Evolutionary conservation across 202 grass and related monocot species (phyloP).

Genomic region (Zoysia matrella): DNA sequence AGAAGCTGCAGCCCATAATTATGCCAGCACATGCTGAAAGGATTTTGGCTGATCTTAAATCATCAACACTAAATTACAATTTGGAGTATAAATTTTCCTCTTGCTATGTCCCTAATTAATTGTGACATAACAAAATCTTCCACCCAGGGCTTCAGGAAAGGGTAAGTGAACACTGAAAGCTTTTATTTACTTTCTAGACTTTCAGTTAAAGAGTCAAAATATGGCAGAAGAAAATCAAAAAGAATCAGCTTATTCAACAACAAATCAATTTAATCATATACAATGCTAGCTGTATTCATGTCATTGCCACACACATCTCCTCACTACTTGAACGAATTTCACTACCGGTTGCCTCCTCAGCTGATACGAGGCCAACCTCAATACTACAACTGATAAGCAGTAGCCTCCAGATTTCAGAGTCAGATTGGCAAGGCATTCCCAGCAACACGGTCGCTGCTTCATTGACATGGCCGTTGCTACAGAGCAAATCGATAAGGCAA

Average conservation of each 20-base stretch:
- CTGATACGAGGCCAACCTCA: conserved; percentile 37
- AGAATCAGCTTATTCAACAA: conserved; percentile 17
- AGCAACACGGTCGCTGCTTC: conserved; percentile 40
- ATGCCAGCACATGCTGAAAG: background rate
- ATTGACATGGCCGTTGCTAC: conserved; percentile 32
- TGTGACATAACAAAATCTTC: background rate
- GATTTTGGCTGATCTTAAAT: background rate
- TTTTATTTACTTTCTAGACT: background rate
- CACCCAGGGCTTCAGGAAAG: background rate
- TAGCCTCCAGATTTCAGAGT: conserved; percentile 51
- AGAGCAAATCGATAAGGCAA: conserved; percentile 59
- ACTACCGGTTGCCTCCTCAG: background rate
- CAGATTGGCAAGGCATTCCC: conserved; percentile 47
- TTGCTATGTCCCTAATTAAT: background rate
- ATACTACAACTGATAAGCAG: conserved; percentile 48
- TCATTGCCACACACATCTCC: conserved; percentile 33
- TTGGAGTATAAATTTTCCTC: background rate
- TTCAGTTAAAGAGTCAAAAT: background rate
- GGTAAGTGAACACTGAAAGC: background rate
- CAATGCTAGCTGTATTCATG: background rate
- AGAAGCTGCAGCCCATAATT: background rate
- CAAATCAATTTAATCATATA: conserved; percentile 29
- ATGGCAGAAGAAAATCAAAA: background rate
- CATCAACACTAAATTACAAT: conserved; percentile 1
- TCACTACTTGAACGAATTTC: conserved; percentile 5